These are phyloP conservation scores for Cladosporium sp. DNA, from an alignment of 2,329 filamentous ascomycete genomes.

Conservation along the genomic window DNA sequence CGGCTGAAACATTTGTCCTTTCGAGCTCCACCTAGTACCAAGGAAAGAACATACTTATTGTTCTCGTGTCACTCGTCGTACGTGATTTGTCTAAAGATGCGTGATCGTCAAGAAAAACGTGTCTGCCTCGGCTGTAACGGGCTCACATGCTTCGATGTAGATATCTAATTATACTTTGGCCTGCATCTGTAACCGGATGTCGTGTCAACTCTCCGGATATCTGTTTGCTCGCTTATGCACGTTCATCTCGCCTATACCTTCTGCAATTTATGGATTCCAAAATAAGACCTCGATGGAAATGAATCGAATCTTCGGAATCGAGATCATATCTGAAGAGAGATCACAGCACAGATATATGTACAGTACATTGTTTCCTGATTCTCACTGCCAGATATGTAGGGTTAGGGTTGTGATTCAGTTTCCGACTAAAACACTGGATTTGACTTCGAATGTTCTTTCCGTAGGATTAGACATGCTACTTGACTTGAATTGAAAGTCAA, in stretches of 20 bases:
- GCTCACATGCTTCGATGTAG: neutral
- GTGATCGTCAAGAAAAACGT: neutral
- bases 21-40: neutral
- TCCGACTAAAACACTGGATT: too few relatives aligned
- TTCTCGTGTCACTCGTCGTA: neutral
- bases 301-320: too few relatives aligned
- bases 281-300: neutral
- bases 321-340: too few relatives aligned
- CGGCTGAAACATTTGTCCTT: neutral
- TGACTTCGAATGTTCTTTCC: too few relatives aligned
- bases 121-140: neutral
- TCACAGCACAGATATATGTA: too few relatives aligned
- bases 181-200: neutral
- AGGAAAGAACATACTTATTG: neutral
- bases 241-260: neutral
- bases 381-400: too few relatives aligned
- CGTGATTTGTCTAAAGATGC: neutral
- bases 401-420: too few relatives aligned
- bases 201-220: neutral
- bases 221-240: neutral
- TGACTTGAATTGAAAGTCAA: too few relatives aligned
- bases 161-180: neutral
- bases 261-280: neutral
- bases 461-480: too few relatives aligned
- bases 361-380: too few relatives aligned